Evolutionary conservation across 1,284 basidiomycete species (phyloP), one percentile per base, ranked within the genome.

Genomic region (Xerocomus alliaceus): DNA sequence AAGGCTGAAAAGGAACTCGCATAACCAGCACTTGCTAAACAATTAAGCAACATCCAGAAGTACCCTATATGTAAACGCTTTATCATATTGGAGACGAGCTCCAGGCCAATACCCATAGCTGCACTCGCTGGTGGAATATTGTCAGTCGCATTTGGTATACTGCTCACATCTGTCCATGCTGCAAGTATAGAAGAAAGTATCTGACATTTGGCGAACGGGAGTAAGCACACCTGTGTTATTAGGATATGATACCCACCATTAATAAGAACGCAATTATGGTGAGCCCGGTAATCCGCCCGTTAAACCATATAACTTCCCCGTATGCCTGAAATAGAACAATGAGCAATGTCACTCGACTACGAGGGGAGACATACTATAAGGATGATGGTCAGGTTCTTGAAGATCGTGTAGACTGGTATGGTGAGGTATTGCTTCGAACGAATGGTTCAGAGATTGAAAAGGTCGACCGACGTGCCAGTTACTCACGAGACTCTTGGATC

Each of bases 311-410:
- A 11, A 97, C 93, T 80, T 99, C 97, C 42, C 97, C 97, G 75
- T 99, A 98, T 7, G 97, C 95, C 93, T 89, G 59, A 47, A 51
- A 58, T 34, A 28, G 32, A 31, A 55, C 1, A 13, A 42, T 66
- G 51, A 71, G 52, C 13, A 52, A 55, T 0, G n/a, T 35, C 54
- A 37, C 29, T 28, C 34, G 12, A n/a, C 8, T 18, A 63, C 32
- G 32, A 47, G 22, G 47, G 3, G 56, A 51, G 31, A 79, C 90
- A 66, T 65, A 94, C 94, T 72, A 99, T 99, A 39, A 99, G 85
- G 68, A 99, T 98, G 73, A 99, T 99, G 31, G 97, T 98, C 70
- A 99, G 77, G 77, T 99, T 99, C 81, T 99, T 99, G 88, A 99
- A 99, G 68, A 99, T 99, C 5, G 97, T 96, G 78, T 95, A 96